Conservation (phyloP, 768 basidiomycete genomes). For the Phlebiopsis gigantea region DNA sequence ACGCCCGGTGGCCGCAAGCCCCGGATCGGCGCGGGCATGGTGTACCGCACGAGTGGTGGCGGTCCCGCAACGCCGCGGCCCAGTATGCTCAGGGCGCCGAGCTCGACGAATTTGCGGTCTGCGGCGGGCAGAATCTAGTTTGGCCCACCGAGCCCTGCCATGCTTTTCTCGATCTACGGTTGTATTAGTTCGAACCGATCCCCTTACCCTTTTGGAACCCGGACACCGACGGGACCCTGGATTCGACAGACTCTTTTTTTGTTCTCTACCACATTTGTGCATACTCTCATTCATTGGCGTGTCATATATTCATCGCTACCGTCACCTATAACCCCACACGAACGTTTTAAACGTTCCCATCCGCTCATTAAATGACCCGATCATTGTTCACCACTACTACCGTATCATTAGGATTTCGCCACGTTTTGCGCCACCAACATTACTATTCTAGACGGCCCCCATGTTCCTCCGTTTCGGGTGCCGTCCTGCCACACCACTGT, state of each 20-base stretch:
- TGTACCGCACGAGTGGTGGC: slow-evolving; percentile 37
- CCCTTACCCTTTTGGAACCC: not conserved
- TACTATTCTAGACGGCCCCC: not conserved
- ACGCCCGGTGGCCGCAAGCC: slow-evolving; percentile 36
- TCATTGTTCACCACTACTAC: not conserved
- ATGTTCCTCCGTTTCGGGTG: not conserved
- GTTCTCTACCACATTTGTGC: not conserved
- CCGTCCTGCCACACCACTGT: not conserved
- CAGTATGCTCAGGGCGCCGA: slow-evolving; percentile 6
- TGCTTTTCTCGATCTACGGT: not conserved
- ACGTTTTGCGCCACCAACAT: not conserved
- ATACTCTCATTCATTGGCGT: not conserved
- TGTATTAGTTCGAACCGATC: not conserved
- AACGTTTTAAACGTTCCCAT: not conserved
- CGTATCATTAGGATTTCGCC: not conserved
- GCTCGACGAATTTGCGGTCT: not conserved
- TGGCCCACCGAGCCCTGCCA: not conserved
- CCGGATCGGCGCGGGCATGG: slow-evolving; percentile 67
- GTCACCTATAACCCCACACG: not conserved
- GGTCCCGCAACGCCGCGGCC: not conserved
- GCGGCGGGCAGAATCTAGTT: not conserved
- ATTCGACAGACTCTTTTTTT: not conserved
- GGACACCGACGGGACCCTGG: not conserved
- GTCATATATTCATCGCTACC: not conserved
- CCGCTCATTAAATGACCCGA: not conserved